A percentile compares a stretch with the other conserved stretches of the same genome.
Evolutionary conservation across 2,329 filamentous ascomycete genomes (phyloP).

Genomic region (Epichloe brachyelytri): DNA sequence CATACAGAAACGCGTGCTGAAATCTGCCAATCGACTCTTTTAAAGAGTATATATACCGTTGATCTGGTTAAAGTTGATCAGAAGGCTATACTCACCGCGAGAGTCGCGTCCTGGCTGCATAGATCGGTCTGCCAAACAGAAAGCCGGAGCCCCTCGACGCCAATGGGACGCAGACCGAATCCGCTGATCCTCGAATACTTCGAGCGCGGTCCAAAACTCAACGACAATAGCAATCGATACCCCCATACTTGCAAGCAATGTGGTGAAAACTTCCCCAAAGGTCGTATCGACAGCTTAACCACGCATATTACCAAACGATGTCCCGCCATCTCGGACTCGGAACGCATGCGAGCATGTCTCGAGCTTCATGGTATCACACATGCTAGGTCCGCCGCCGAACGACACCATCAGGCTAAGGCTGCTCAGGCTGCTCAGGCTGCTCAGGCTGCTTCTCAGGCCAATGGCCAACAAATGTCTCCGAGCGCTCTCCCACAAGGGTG

Average conservation of each 20-base stretch:
- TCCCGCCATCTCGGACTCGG: conserved; percentile 59
- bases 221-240: conserved; percentile 84
- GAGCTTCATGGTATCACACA: conserved; percentile 58
- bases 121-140: conserved; percentile 10
- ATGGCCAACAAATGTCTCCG: conserved; percentile 15
- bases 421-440: conserved; percentile 4
- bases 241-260: conserved; percentile 82
- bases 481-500: conserved; percentile 44
- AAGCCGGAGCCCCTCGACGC: conserved; percentile 11
- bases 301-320: conserved; percentile 80
- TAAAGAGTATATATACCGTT: neutral
- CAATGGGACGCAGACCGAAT: conserved; percentile 75
- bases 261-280: conserved; percentile 81
- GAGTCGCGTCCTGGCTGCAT: conserved; percentile 15
- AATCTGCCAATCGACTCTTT: neutral
- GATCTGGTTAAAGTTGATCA: neutral
- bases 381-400: conserved; percentile 22
- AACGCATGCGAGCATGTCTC: conserved; percentile 62
- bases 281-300: conserved; percentile 69
- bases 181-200: conserved; percentile 81
- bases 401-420: conserved; percentile 11
- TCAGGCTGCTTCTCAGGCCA: conserved; percentile 10
- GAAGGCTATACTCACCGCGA: neutral
- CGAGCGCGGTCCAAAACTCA: conserved; percentile 71
- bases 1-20: neutral